phyloP scores from a whole-genome alignment of 148 eudicot genomes.

The Drosera capensis region DNA sequence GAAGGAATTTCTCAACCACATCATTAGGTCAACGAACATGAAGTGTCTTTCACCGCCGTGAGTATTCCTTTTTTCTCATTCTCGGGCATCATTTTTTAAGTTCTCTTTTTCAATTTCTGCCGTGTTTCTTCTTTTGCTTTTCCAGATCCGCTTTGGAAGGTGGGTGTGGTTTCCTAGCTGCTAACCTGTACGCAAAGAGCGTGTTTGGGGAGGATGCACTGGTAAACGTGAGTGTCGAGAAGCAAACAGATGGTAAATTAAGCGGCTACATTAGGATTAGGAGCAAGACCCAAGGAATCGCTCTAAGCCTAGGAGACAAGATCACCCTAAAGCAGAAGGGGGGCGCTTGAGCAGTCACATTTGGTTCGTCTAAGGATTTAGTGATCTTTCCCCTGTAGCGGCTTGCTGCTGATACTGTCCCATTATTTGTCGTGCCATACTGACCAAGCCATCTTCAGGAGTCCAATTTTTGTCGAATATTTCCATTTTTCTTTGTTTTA shows the following conservation, averaged over 20 bases:
- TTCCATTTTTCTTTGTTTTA: no score
- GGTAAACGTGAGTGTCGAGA: slow-evolving; percentile 80
- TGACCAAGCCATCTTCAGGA: background rate
- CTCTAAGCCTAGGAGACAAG: slow-evolving; percentile 92
- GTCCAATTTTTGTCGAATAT: background rate
- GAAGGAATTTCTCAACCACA: slow-evolving; percentile 74
- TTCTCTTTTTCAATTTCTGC: background rate
- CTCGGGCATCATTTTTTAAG: background rate
- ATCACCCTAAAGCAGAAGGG: slow-evolving; percentile 89
- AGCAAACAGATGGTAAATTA: slow-evolving; percentile 69
- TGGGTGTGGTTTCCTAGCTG: slow-evolving; percentile 85
- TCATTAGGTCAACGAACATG: slow-evolving; percentile 87
- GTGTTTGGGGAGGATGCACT: slow-evolving; percentile 91
- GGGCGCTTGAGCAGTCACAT: slow-evolving; percentile 17
- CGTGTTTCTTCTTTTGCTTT: background rate
- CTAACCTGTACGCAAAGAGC: slow-evolving; percentile 87
- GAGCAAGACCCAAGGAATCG: slow-evolving; percentile 90
- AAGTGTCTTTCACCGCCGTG: slow-evolving; percentile 70
- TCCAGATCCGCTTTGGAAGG: slow-evolving; percentile 85
- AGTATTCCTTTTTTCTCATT: background rate
- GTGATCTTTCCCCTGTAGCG: background rate
- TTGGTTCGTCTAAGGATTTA: no score
- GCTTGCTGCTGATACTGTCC: background rate
- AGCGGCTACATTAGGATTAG: slow-evolving; percentile 91
- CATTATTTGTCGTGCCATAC: background rate